These are phyloP conservation scores for Annulohypoxylon maeteangense DNA, from an alignment of 495 filamentous ascomycete genomes.

Conservation along the genomic window DNA sequence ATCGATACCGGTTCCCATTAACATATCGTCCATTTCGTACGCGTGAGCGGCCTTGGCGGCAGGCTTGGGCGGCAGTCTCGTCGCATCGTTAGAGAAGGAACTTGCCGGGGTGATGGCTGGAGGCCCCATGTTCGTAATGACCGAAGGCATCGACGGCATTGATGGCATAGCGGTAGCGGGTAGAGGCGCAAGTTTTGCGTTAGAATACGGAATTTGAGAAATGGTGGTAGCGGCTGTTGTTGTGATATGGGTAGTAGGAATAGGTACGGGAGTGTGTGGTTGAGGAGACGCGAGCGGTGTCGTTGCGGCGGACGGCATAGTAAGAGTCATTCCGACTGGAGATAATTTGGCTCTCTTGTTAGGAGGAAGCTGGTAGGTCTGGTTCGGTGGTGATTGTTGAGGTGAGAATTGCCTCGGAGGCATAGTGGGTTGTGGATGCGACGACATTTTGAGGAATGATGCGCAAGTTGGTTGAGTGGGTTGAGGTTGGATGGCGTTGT, in stretches of 20 bases:
- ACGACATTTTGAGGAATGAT: slow-evolving; percentile 39
- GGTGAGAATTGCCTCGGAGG: slow-evolving; percentile 50
- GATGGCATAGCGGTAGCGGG: slow-evolving; percentile 27
- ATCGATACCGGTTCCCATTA: slow-evolving; percentile 83
- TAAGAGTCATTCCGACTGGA: slow-evolving; percentile 49
- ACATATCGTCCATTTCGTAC: slow-evolving; percentile 74
- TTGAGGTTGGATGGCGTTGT: background rate
- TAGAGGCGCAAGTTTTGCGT: slow-evolving; percentile 51
- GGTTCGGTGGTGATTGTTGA: slow-evolving; percentile 54
- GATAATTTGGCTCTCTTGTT: slow-evolving; percentile 77
- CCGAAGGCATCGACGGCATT: slow-evolving; percentile 34
- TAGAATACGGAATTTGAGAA: slow-evolving; percentile 50
- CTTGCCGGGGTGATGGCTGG: slow-evolving; percentile 54
- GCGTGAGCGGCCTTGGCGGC: slow-evolving; percentile 72
- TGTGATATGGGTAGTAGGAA: background rate
- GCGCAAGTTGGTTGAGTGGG: background rate
- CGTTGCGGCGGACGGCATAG: slow-evolving; percentile 30
- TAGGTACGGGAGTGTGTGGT: background rate
- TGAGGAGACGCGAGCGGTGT: slow-evolving; percentile 28
- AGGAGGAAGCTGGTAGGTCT: slow-evolving; percentile 58
- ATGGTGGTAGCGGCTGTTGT: slow-evolving; percentile 15
- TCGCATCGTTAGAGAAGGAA: slow-evolving; percentile 37
- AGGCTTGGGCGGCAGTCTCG: slow-evolving; percentile 64
- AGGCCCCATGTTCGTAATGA: slow-evolving; percentile 75
- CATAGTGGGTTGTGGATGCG: slow-evolving; percentile 43